Conservation (phyloP, 768 basidiomycete species). For the Podaxis carcinomalis region DNA sequence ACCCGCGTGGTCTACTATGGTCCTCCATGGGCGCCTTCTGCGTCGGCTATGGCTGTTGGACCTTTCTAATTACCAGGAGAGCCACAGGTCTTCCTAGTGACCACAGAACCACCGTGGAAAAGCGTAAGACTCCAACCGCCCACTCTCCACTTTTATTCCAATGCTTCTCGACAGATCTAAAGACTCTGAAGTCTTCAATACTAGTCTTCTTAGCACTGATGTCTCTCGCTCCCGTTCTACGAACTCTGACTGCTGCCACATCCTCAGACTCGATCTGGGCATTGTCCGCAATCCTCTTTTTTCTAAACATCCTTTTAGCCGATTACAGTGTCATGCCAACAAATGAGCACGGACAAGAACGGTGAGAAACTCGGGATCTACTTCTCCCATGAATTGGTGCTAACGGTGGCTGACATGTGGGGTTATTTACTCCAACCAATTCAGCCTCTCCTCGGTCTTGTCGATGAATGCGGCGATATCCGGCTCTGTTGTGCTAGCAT, state of each 20-base stretch:
- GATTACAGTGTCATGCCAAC: conserved; percentile 60
- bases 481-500: conserved; percentile 89
- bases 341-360: conserved; percentile 45
- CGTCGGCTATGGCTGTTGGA: conserved; percentile 61
- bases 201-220: conserved; percentile 87
- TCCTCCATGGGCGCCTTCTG: conserved; percentile 57
- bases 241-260: conserved; percentile 90
- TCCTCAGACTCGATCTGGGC: conserved; percentile 98
- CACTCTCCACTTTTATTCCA: conserved; percentile 2
- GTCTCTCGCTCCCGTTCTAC: conserved; percentile 85
- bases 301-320: conserved; percentile 75
- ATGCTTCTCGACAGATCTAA: conserved; percentile 47
- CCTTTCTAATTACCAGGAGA: conserved; percentile 2
- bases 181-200: conserved; percentile 74
- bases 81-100: neutral
- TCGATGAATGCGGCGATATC: conserved; percentile 92
- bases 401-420: neutral
- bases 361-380: conserved; percentile 34
- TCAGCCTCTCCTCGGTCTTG: conserved; percentile 74
- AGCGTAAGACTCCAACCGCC: neutral
- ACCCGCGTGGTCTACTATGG: conserved; percentile 68
- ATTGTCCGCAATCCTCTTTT: conserved; percentile 78
- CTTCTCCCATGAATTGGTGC: conserved; percentile 8
- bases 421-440: conserved; percentile 14
- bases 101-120: neutral